Evolutionary conservation across 2,329 filamentous ascomycete genomes (phyloP).

Genomic region (Cordyceps pruinosa): DNA sequence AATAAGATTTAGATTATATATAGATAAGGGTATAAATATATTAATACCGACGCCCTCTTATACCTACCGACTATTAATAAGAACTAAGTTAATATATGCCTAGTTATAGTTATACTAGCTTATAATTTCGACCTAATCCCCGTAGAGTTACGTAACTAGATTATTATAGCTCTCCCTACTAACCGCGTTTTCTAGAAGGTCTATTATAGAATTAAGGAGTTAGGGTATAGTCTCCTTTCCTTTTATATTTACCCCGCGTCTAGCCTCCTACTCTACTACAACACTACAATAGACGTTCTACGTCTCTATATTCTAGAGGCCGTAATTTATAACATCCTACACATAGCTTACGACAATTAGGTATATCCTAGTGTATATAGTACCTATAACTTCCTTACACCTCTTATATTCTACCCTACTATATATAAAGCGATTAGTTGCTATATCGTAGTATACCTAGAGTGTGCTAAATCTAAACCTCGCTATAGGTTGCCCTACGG

Average conservation of each 20-base stretch:
- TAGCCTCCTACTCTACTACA: neutral
- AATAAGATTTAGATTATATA: neutral
- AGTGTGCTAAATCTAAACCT: neutral
- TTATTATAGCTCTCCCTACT: neutral
- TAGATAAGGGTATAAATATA: neutral
- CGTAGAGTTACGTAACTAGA: too few species aligned
- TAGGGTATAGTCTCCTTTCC: neutral
- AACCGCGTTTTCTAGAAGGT: neutral
- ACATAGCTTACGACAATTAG: neutral
- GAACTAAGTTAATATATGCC: too few species aligned
- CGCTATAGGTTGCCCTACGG: neutral
- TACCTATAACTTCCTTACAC: neutral
- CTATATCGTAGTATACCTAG: neutral
- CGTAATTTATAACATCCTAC: neutral
- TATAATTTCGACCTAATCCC: too few species aligned
- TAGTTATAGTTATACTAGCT: too few species aligned
- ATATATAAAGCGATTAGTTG: neutral
- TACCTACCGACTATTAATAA: neutral
- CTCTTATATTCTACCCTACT: neutral
- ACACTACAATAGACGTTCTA: neutral
- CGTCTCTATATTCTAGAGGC: neutral
- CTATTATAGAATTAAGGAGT: too few species aligned
- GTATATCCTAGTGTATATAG: neutral
- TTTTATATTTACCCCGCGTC: neutral
- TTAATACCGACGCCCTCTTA: neutral